Percentiles rank a stretch among this genome's conserved stretches.
These are phyloP conservation scores for Zygoascus biomembranicola DNA, from an alignment of 805 yeast species.

Conservation along the genomic window DNA sequence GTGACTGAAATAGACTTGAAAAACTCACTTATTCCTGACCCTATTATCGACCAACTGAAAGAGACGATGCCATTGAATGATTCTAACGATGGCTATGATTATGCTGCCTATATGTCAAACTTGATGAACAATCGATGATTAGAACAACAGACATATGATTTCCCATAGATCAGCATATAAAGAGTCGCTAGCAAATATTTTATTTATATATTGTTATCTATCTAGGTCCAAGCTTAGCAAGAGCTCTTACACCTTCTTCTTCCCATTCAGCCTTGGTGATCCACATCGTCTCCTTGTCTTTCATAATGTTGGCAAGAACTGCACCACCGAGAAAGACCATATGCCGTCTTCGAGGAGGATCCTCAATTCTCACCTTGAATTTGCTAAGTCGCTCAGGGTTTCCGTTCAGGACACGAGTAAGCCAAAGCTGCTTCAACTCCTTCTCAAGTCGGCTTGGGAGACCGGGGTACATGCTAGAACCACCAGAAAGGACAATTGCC, in stretches of 20 bases:
- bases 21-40: conserved; percentile 28
- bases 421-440: conserved; percentile 95
- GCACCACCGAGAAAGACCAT: conserved; percentile 99
- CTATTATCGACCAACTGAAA: conserved; percentile 25
- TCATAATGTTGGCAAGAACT: conserved; percentile 95
- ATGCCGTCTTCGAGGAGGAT: conserved; percentile 97
- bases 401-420: conserved; percentile 75
- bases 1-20: conserved; percentile 34
- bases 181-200: no score
- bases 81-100: conserved; percentile 23
- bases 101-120: conserved; percentile 28
- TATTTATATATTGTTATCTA: conserved; percentile 24
- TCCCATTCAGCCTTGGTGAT: conserved; percentile 94
- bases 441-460: conserved; percentile 91
- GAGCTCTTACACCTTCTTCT: conserved; percentile 83
- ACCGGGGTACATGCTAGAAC: conserved; percentile 98
- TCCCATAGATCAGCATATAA: no score
- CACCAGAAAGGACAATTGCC: conserved; percentile 93
- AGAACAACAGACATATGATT: no score
- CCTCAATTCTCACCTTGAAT: conserved; percentile 94
- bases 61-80: conserved; percentile 23
- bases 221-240: conserved; percentile 88
- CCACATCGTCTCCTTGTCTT: conserved; percentile 98
- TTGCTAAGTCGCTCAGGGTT: conserved; percentile 75
- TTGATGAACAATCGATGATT: conserved; percentile 21